Percentiles rank a stretch among this genome's conserved stretches.
Evolutionary conservation across 2,329 filamentous ascomycete species (phyloP).

Genomic region (Fusarium sp.): DNA sequence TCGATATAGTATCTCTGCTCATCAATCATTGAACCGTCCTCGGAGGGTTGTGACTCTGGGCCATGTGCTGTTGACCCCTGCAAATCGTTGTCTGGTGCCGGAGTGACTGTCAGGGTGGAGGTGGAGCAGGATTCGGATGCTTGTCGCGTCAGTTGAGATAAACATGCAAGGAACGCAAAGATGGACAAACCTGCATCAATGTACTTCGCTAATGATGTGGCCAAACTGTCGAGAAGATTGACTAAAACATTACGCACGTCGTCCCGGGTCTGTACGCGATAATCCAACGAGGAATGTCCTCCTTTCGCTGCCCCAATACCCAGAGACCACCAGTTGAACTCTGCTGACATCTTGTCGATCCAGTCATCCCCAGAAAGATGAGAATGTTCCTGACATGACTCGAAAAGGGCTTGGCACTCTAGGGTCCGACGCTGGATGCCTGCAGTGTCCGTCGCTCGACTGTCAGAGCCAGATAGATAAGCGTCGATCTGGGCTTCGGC

Average conservation of each 20-base stretch:
- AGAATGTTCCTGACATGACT: background rate
- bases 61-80: background rate
- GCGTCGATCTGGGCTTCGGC: background rate
- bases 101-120: background rate
- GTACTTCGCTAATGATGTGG: background rate
- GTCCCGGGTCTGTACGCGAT: background rate
- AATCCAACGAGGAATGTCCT: background rate
- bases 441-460: background rate
- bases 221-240: background rate
- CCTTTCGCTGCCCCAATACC: background rate
- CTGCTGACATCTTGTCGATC: background rate
- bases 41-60: background rate
- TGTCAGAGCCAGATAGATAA: background rate
- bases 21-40: background rate
- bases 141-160: background rate
- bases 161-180: background rate
- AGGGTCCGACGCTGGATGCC: background rate
- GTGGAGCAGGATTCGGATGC: background rate
- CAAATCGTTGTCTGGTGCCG: background rate
- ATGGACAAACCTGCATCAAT: background rate
- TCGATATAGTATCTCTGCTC: background rate
- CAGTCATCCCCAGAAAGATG: background rate
- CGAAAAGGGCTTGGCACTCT: background rate
- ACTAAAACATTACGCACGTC: background rate
- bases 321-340: conserved; percentile 3